Evolutionary conservation across 2,329 filamentous ascomycete species (phyloP).

Genomic region (Penicillium sp.): DNA sequence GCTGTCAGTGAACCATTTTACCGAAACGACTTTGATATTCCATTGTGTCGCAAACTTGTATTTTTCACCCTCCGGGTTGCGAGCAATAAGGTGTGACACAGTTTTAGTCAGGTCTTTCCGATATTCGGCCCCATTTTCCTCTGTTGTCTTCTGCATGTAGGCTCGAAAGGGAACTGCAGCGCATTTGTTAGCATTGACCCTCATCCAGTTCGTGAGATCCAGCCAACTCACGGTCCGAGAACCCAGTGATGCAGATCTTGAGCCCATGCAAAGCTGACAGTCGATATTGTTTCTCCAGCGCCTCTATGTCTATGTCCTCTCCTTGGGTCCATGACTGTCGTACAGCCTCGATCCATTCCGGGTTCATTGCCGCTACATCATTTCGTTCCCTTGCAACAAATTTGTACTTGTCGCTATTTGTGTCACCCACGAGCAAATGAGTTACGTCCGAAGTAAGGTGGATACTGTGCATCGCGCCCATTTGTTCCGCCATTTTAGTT

Average conservation of each 20-base stretch:
- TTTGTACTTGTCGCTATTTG: slow-evolving; percentile 88
- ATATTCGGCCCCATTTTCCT: slow-evolving; percentile 74
- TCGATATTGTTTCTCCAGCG: slow-evolving; percentile 61
- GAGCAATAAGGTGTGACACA: slow-evolving; percentile 85
- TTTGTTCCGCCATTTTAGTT: slow-evolving; percentile 60
- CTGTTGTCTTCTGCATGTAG: slow-evolving; percentile 66
- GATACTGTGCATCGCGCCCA: slow-evolving; percentile 83
- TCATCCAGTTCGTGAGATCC: slow-evolving; percentile 11
- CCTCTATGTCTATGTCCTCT: slow-evolving; percentile 68
- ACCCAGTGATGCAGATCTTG: slow-evolving; percentile 68
- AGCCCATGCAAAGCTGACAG: slow-evolving; percentile 51
- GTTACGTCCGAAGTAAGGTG: slow-evolving; percentile 96
- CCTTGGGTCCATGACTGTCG: slow-evolving; percentile 77
- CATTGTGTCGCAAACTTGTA: slow-evolving; percentile 84
- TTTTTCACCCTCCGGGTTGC: slow-evolving; percentile 78
- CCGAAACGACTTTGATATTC: slow-evolving; percentile 73
- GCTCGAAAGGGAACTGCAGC: slow-evolving; percentile 62
- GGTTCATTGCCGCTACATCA: slow-evolving; percentile 78
- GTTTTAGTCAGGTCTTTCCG: slow-evolving; percentile 80
- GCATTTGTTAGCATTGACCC: slow-evolving; percentile 6
- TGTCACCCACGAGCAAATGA: slow-evolving; percentile 86
- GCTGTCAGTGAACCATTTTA: slow-evolving; percentile 84
- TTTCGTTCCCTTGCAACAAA: slow-evolving; percentile 88
- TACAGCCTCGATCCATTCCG: slow-evolving; percentile 82
- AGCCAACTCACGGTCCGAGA: slow-evolving; percentile 58